Base-by-base conservation (phyloP, 2,329 filamentous ascomycete species). In the Proliferodiscus dingleyae region DNA sequence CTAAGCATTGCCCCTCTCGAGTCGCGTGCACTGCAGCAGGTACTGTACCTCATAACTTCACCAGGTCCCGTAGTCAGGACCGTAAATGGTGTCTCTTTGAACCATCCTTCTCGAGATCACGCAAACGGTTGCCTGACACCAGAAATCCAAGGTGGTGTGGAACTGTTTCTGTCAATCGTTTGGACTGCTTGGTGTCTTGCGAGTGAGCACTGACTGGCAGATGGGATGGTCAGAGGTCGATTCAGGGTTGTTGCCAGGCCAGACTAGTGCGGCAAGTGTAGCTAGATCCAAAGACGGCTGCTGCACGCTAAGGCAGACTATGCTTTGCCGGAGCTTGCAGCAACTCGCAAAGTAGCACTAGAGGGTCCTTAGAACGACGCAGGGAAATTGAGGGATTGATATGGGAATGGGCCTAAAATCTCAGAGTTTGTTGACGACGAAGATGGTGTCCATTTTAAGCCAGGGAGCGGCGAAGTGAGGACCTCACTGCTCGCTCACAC, bases 321-420 rank as follows among this genome's bases (percentile, higher is more conserved):
- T n/a, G 15, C 15, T 49, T 43, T 56, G 53, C 53, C 51, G 53
- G 47, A 44, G 45, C 49, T 52, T 52, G 47, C 23, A 43, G 47
- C 43, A 42, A 36, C 44, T 32, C 46, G 33, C 23, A 43, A 21
- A 15, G 10, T 23, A 41, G 36, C 39, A 39, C 23, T n/a, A 24
- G n/a, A n/a, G n/a, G n/a, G n/a, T n/a, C n/a, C n/a, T n/a, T 34
- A 23, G 38, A 33, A 33, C 28, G 46, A 21, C 43, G 39, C 41
- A 50, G 49, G 45, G 50, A 56, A 52, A 49, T 52, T 52, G 46
- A 47, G 42, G 44, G n/a, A n/a, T n/a, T n/a, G n/a, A n/a, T n/a
- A n/a, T n/a, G n/a, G n/a, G n/a, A n/a, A n/a, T n/a, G n/a, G n/a
- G n/a, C n/a, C n/a, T n/a, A 6, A n/a, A 11, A 16, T 8, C 9